Evolutionary conservation across 768 basidiomycete genomes (phyloP), one percentile per base, ranked within the genome.

Genomic region (Lentinula aciculospora): DNA sequence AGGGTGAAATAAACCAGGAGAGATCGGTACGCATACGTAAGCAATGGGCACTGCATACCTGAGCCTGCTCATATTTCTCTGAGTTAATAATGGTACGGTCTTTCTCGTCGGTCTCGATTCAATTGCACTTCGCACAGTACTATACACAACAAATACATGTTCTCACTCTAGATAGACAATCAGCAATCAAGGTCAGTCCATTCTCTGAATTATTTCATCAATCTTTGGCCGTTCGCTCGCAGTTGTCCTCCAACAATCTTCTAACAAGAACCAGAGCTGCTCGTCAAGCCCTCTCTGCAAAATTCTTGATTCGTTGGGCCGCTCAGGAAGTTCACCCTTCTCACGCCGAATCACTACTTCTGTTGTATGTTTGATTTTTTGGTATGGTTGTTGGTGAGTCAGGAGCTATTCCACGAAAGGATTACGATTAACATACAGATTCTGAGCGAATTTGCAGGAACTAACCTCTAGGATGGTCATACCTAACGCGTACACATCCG

Each of bases 381-480:
- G 61, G 68, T 76, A 84, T 3, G 82, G 82, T 61, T 76, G 76
- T n/a, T 74, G 66, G 58, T 81, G 81, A 0, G 82, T 82, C 65
- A 82, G 64, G 0, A 83, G 62, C 82, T 83, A 57, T n/a, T 56
- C 27, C 25, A 27, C 5, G 36, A n/a, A 55, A 13, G 15, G 36
- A 25, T 29, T 9, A 31, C 13, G 32, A 17, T 15, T 12, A 25
- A 53, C 8, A 8, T 57, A 40, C 40, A 50, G n/a, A 54, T n/a
- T n/a, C n/a, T 42, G 58, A 27, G 39, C 44, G 25, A 21, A 12
- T 31, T n/a, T n/a, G n/a, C 29, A 57, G 31, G 29, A 1, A 4
- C 62, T 44, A 59, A 79, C 82, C 75, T 84, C 83, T 15, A 84
- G 69, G 36, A 81, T 71, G 1, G 82, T 83, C 82, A 84, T 84